These are phyloP conservation scores for Trichoderma virens DNA, from an alignment of 495 filamentous ascomycete genomes.

Conservation along the genomic window DNA sequence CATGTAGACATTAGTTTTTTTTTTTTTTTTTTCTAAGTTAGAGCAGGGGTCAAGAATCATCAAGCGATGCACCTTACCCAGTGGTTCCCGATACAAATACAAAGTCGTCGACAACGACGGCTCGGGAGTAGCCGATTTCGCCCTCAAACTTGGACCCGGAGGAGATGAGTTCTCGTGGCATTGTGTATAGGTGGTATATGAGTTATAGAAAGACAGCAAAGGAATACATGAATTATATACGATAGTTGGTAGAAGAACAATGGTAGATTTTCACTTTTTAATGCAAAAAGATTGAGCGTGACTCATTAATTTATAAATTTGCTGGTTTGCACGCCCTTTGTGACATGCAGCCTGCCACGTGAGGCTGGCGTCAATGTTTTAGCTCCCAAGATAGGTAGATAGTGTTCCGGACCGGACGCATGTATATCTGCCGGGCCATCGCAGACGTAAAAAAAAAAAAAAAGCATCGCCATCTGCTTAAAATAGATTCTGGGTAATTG, in stretches of 20 bases:
- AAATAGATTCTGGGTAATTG: too few species aligned
- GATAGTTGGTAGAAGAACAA: too few species aligned
- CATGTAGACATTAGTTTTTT: neutral
- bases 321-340: too few species aligned
- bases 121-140: slow-evolving; percentile 36
- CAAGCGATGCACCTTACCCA: slow-evolving; percentile 17
- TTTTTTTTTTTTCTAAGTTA: neutral
- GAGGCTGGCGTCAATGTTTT: too few species aligned
- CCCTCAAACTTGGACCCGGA: slow-evolving; percentile 33
- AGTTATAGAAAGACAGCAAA: neutral
- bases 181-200: slow-evolving; percentile 5
- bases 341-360: too few species aligned
- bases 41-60: too few species aligned
- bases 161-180: slow-evolving; percentile 23
- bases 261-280: too few species aligned
- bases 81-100: slow-evolving; percentile 36
- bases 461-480: too few species aligned
- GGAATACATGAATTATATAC: neutral
- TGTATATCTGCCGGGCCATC: neutral
- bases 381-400: too few species aligned
- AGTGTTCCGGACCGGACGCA: neutral
- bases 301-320: too few species aligned
- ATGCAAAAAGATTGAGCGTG: too few species aligned
- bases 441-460: too few species aligned
- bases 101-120: slow-evolving; percentile 29